phyloP scores from a whole-genome alignment of 768 basidiomycete genomes.

The Clathrus columnatus region DNA sequence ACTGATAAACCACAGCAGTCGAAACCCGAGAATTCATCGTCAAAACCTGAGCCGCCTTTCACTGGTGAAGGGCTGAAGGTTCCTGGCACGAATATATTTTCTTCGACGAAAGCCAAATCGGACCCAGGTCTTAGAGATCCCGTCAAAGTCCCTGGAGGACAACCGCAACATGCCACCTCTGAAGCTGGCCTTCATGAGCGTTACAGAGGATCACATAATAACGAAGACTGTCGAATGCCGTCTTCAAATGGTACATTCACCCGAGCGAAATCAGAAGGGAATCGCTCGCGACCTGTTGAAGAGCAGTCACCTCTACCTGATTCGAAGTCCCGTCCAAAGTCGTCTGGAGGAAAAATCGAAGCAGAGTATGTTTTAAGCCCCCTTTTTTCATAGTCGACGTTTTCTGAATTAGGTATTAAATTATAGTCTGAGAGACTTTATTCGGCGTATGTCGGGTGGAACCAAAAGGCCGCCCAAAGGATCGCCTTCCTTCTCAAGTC shows the following conservation, averaged over 20 bases:
- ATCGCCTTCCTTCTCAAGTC: constrained; percentile 3
- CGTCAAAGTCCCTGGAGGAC: not conserved
- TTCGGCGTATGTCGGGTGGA: constrained; percentile 6
- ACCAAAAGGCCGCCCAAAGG: not conserved
- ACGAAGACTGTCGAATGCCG: not conserved
- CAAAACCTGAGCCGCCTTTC: not conserved
- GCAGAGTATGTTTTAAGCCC: constrained; percentile 1
- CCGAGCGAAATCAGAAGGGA: not conserved
- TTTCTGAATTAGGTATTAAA: too few species aligned
- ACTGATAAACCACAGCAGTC: constrained; percentile 1
- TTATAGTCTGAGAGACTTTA: constrained; percentile 6
- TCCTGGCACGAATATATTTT: not conserved
- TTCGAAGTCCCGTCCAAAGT: not conserved
- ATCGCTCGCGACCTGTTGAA: not conserved
- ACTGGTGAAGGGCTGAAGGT: constrained; percentile 6
- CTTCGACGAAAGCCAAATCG: constrained; percentile 1
- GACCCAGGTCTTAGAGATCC: not conserved
- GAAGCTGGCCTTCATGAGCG: not conserved
- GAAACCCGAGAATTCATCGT: constrained; percentile 16
- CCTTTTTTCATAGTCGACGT: not conserved
- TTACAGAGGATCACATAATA: not conserved
- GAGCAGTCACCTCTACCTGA: not conserved
- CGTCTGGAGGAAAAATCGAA: not conserved
- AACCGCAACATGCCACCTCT: not conserved
- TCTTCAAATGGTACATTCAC: not conserved